Evolutionary conservation across 73 alveolate genomes (phyloP).

Genomic region (Paramecium pentaurelia): DNA sequence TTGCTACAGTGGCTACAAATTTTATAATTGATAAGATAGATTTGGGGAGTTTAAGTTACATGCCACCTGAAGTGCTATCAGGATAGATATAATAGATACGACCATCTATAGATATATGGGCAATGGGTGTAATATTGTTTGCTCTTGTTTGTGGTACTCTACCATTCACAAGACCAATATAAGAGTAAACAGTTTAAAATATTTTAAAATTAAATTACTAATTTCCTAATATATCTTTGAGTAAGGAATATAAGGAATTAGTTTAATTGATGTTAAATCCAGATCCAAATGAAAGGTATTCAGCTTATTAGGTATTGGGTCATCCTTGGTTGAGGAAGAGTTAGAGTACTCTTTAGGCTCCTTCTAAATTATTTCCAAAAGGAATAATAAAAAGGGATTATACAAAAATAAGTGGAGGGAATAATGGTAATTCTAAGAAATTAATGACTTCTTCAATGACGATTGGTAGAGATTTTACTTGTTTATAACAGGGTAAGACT

Average conservation of each 20-base stretch:
- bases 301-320: not conserved
- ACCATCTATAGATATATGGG: constrained; percentile 54
- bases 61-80: constrained; percentile 57
- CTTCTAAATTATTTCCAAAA: not conserved
- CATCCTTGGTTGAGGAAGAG: not conserved
- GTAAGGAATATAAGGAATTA: not conserved
- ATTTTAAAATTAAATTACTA: not conserved
- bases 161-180: constrained; percentile 45
- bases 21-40: constrained; percentile 31
- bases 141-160: constrained; percentile 36
- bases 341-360: not conserved
- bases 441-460: not conserved
- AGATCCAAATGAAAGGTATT: not conserved
- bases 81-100: not conserved
- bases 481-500: not conserved
- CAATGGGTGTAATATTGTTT: constrained; percentile 48
- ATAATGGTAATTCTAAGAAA: not conserved
- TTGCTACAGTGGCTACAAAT: constrained; percentile 54
- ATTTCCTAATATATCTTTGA: not conserved
- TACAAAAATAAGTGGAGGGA: not conserved
- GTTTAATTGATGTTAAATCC: not conserved
- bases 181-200: not conserved
- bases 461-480: not conserved
- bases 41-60: constrained; percentile 47
- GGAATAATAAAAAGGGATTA: not conserved